Conservation (phyloP, 2,329 filamentous ascomycete genomes). For the Macrophomina pseudophaseolina region DNA sequence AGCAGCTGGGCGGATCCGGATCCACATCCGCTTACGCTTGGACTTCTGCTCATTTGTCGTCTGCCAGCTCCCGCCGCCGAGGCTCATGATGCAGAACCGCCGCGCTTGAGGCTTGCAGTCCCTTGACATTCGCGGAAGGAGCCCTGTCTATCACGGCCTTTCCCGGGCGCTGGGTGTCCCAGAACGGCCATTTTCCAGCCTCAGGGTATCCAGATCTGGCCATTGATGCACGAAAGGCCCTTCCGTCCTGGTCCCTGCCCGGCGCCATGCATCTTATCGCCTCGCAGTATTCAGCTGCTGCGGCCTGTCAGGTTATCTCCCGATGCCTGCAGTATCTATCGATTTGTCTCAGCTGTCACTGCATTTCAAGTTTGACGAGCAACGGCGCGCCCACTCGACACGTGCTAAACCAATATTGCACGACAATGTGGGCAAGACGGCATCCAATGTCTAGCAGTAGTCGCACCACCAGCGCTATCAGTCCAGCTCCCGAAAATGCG, state of each 20-base stretch:
- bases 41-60: slow-evolving; percentile 8
- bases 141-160: neutral
- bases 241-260: neutral
- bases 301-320: slow-evolving; percentile 16
- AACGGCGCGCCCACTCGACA: neutral
- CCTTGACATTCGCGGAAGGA: slow-evolving; percentile 3
- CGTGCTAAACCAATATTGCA: slow-evolving; percentile 14
- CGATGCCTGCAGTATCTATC: slow-evolving; percentile 20
- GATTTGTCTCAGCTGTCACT: slow-evolving; percentile 13
- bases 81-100: slow-evolving; percentile 1
- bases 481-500: neutral
- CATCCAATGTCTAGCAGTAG: neutral
- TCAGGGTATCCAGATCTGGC: slow-evolving; percentile 12
- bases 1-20: neutral
- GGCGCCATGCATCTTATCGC: slow-evolving; percentile 6
- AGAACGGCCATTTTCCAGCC: neutral
- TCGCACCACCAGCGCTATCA: slow-evolving; percentile 1
- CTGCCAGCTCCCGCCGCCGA: neutral
- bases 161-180: slow-evolving; percentile 3
- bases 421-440: neutral
- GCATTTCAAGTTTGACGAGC: slow-evolving; percentile 23
- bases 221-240: slow-evolving; percentile 11
- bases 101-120: slow-evolving; percentile 3
- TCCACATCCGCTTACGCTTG: neutral
- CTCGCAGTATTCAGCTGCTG: slow-evolving; percentile 12